Base-by-base conservation (phyloP, 371 early-diverging fungal genomes). In the Gilbertella persicaria region DNA sequence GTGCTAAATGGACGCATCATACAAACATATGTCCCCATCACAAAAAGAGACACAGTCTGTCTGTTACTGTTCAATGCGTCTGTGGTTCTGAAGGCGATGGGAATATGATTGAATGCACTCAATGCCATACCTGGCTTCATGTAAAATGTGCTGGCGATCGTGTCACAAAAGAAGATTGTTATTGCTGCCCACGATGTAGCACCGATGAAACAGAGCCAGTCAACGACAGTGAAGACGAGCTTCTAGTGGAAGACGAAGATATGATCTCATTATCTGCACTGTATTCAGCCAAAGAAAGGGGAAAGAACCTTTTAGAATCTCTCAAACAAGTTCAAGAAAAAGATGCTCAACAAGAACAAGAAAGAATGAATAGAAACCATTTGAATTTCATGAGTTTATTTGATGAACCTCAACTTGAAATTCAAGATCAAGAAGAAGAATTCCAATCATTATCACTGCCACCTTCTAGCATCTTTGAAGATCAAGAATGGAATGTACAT, bases 121-220 rank as follows among this genome's bases (percentile, higher is more conserved):
- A 66, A 13, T 83, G 84, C 48, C 50, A 74, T 44, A 64, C 57
- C n/a, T 80, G 79, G 80, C 71, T 81, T n/a, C 84, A 83, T 65
- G 39, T 69, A 8, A 70, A 69, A 12, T 83, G 84, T 48, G 45
- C 75, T 38, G 73, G 75, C 16, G 69, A n/a, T n/a, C n/a, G 72
- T 24, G 61, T 64, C 4, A 62, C 51, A 7, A 46, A 72, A 4
- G 71, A 46, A 6, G 75, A 75, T 6, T 64, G 59, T 16, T 80
- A 73, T 49, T 62, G 56, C 41, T 83, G 84, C 55, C 73, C 80
- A 9, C 47, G 69, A 4, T 83, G 84, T 59, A 16, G 5, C 8
- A n/a, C 45, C 19, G 26, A 3, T 45, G 28, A 16, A 49, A 37
- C 49, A 17, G 35, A 53, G 2, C 35, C 43, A 10, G 38, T 24